These are phyloP conservation scores for Boletus rex-veris DNA, from an alignment of 768 basidiomycete genomes.

Conservation along the genomic window DNA sequence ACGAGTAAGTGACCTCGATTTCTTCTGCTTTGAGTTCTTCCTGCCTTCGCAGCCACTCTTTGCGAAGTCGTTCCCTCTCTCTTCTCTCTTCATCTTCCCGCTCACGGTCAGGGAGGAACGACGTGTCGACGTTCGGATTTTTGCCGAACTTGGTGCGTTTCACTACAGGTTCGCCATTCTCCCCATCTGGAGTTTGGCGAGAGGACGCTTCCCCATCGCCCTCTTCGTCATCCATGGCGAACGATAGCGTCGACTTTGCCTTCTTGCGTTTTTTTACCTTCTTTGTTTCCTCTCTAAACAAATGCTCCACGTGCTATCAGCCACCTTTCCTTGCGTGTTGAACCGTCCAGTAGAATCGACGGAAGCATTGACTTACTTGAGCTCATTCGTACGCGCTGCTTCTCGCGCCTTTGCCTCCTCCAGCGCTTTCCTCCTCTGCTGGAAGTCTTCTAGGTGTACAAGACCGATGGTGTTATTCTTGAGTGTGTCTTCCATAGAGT, in stretches of 20 bases:
- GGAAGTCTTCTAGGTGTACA: slow-evolving; percentile 89
- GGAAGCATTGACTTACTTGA: slow-evolving; percentile 67
- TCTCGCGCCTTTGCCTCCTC: slow-evolving; percentile 91
- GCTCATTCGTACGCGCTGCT: slow-evolving; percentile 77
- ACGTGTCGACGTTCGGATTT: slow-evolving; percentile 96
- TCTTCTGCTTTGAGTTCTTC: slow-evolving; percentile 65
- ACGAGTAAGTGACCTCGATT: slow-evolving; percentile 93
- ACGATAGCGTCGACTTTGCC: slow-evolving; percentile 84
- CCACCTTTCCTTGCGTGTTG: slow-evolving; percentile 35
- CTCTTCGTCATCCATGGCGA: slow-evolving; percentile 82
- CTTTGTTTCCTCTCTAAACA: slow-evolving; percentile 84
- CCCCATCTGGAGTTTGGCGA: slow-evolving; percentile 37
- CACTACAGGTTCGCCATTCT: slow-evolving; percentile 43
- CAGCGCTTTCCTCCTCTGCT: slow-evolving; percentile 80
- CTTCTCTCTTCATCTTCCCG: slow-evolving; percentile 90
- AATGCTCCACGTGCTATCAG: slow-evolving; percentile 78
- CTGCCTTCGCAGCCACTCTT: slow-evolving; percentile 81
- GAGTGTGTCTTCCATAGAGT: slow-evolving; percentile 90
- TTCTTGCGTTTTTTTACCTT: slow-evolving; percentile 94
- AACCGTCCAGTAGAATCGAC: neutral
- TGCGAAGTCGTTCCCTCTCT: slow-evolving; percentile 82
- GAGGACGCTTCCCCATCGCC: slow-evolving; percentile 40
- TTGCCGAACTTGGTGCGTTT: slow-evolving; percentile 86
- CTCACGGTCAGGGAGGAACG: slow-evolving; percentile 96
- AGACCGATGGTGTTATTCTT: slow-evolving; percentile 91